Evolutionary conservation across 2,329 filamentous ascomycete genomes (phyloP), one percentile per base, ranked within the genome.

Genomic region (Diaporthe sp.): DNA sequence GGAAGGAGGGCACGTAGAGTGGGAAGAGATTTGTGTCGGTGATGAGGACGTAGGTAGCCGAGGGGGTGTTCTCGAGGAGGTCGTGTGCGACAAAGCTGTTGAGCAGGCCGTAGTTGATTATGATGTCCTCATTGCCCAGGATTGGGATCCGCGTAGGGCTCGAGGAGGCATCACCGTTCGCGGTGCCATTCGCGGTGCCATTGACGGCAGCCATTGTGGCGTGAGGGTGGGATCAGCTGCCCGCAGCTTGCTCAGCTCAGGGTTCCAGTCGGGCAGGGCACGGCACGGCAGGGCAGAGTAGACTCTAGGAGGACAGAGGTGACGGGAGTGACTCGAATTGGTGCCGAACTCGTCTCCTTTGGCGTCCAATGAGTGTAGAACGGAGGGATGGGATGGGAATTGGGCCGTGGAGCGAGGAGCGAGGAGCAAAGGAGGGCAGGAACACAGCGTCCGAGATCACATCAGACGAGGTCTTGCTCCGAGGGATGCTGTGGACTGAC

Each of bases 11-110:
- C 0, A 95, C 92, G 84, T 98, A 98, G 80, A 93, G 90, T 31
- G 93, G 89, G 77, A 90, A 91, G 77, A 99, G 91, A 83, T 98
- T 98, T 61, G 96, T 98, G 86, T 99, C 97, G 84, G 97, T 98
- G 81, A 99, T 94, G 77, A 99, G 92, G 75, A 98, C 94, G 84
- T 98, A 99, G 77, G 96, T 98, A 25, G 95, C 97, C 28, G 96
- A 97, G 70, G 90, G 85, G 76, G 97, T 88, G 82, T 93, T 94
- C 73, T 89, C 86, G 77, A 98, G 88, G 74, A 99, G 89, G 85
- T 99, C 96, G 79, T 92, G 86, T 72, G 93, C 92, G 78, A 98
- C 92, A 83, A 94, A 97, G 82, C 90, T 90, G 78, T 93, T 91
- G 95, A 96, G 98, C 74, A 99, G 91, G 78, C 94, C 95, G 83